Evolutionary conservation across 345 rosid genomes (phyloP).

Genomic region (Rhodamnia argentea): DNA sequence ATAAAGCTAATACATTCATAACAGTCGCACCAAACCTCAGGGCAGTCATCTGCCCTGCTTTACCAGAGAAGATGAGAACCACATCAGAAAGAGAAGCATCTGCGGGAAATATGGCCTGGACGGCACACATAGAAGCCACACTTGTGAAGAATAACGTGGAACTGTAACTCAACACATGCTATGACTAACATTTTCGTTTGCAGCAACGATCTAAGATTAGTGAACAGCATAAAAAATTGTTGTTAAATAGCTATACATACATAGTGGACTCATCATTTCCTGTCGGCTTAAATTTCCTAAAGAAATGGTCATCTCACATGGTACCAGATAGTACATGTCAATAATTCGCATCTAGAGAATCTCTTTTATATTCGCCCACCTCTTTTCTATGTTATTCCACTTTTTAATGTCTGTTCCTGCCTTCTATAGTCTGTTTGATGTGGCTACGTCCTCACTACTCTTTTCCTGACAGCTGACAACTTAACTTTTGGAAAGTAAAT

Average conservation of each 20-base stretch:
- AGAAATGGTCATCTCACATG: neutral
- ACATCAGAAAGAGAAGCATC: neutral
- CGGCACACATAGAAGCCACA: neutral
- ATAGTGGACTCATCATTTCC: neutral
- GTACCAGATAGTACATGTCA: neutral
- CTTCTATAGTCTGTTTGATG: neutral
- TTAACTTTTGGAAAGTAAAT: neutral
- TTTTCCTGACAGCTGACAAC: neutral
- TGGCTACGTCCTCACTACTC: neutral
- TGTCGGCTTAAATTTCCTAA: neutral
- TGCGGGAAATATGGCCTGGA: neutral
- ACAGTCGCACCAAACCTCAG: neutral
- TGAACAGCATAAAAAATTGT: neutral
- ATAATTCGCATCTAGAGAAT: neutral
- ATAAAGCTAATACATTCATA: neutral
- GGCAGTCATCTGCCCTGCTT: neutral
- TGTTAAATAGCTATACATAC: neutral
- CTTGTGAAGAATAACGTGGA: neutral
- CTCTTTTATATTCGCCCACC: neutral
- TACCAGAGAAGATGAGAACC: neutral
- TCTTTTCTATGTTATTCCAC: neutral
- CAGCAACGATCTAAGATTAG: neutral
- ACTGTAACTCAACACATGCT: neutral
- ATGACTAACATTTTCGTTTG: neutral
- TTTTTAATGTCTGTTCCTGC: neutral